Percentiles rank a stretch among this genome's conserved stretches.
Conservation (phyloP, 768 basidiomycete species). For the Naganishia antarctica region DNA sequence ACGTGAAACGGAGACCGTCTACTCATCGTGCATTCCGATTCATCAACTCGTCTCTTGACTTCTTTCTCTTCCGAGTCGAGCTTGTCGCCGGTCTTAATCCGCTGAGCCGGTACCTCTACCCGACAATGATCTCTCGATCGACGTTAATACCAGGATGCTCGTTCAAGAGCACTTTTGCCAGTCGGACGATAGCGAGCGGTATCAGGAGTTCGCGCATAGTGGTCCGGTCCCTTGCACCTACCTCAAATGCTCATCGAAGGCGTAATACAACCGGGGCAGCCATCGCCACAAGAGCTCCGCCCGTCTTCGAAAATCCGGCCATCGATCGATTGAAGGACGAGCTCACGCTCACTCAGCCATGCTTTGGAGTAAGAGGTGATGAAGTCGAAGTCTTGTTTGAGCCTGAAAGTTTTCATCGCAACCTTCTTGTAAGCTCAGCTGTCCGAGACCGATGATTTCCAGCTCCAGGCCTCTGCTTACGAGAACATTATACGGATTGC, state of each 20-base stretch:
- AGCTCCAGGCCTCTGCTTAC: not conserved
- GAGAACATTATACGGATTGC: not conserved
- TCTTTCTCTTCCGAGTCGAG: too few species aligned
- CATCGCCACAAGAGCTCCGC: not conserved
- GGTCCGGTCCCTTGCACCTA: not conserved
- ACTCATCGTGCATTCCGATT: too few species aligned
- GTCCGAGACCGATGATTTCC: too few species aligned
- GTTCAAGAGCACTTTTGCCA: not conserved
- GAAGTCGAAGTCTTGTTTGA: slow-evolving; percentile 58
- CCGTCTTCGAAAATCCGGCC: slow-evolving; percentile 17
- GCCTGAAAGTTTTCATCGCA: slow-evolving; percentile 60
- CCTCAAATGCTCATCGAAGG: not conserved
- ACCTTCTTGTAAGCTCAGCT: slow-evolving; percentile 54
- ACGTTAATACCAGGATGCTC: not conserved
- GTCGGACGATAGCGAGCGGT: not conserved
- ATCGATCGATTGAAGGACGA: slow-evolving; percentile 24
- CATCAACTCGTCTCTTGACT: too few species aligned
- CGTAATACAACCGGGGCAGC: not conserved
- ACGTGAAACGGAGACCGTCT: too few species aligned
- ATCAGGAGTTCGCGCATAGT: not conserved
- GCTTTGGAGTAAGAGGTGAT: slow-evolving; percentile 48
- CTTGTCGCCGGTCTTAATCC: too few species aligned
- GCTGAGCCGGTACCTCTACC: too few species aligned
- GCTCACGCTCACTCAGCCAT: slow-evolving; percentile 36
- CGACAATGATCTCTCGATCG: not conserved